phyloP scores from a whole-genome alignment of 805 yeast species.

The Hanseniaspora mollemarum region DNA sequence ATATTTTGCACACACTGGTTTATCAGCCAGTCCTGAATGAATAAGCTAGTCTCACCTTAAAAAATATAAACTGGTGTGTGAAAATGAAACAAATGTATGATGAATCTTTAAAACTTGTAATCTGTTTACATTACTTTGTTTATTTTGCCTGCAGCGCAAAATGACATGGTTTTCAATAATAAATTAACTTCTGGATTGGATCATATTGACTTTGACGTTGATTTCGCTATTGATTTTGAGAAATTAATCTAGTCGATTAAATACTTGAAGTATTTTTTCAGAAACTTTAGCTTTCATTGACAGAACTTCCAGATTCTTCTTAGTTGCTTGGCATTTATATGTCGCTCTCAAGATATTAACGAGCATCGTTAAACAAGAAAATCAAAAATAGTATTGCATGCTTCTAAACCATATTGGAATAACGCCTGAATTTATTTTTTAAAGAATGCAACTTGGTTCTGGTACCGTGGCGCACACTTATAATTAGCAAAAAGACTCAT shows the following conservation, averaged over 20 bases:
- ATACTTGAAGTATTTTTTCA: background rate
- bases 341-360: too few species aligned
- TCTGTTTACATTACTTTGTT: background rate
- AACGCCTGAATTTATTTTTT: too few species aligned
- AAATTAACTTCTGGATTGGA: constrained; percentile 2
- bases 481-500: background rate
- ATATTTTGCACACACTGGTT: background rate
- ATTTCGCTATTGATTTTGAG: background rate
- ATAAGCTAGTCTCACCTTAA: background rate
- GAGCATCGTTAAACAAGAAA: too few species aligned
- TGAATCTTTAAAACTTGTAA: background rate
- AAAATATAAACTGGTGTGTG: background rate
- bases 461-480: constrained; percentile 14
- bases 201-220: constrained; percentile 5
- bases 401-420: too few species aligned
- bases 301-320: too few species aligned
- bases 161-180: constrained; percentile 8
- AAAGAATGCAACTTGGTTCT: too few species aligned
- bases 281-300: too few species aligned
- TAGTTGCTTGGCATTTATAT: too few species aligned
- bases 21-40: background rate
- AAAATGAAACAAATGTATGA: background rate
- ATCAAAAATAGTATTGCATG: too few species aligned
- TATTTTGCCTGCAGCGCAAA: constrained; percentile 17
- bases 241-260: background rate